These are phyloP conservation scores for Rhodotorula sp. DNA, from an alignment of 1,284 basidiomycete genomes.

Conservation along the genomic window DNA sequence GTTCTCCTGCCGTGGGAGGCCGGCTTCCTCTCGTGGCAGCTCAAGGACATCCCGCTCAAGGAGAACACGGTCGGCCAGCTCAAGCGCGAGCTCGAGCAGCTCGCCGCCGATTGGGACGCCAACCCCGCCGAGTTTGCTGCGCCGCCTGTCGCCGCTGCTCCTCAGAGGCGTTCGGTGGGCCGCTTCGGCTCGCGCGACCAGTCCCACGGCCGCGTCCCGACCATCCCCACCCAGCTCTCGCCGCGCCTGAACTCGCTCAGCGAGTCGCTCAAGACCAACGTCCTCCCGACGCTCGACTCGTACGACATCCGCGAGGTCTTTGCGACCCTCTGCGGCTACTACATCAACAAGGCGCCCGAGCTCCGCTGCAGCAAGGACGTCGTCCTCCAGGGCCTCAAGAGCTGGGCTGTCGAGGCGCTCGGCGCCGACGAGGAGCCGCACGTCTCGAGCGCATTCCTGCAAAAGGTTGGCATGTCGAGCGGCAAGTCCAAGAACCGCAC, in stretches of 20 bases:
- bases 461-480: slow-evolving; percentile 49
- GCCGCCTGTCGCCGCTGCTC: neutral
- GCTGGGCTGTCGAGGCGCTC: slow-evolving; percentile 62
- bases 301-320: slow-evolving; percentile 65
- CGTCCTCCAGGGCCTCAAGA: slow-evolving; percentile 63
- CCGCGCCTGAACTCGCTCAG: slow-evolving; percentile 48
- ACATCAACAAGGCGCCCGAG: slow-evolving; percentile 58
- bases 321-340: slow-evolving; percentile 72
- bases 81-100: slow-evolving; percentile 54
- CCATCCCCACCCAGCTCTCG: slow-evolving; percentile 29
- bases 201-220: neutral
- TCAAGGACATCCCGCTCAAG: slow-evolving; percentile 71
- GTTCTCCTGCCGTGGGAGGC: slow-evolving; percentile 80
- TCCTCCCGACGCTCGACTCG: slow-evolving; percentile 55
- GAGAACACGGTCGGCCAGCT: slow-evolving; percentile 59
- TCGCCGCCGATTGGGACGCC: slow-evolving; percentile 58
- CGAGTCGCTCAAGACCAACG: slow-evolving; percentile 48
- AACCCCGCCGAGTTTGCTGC: slow-evolving; percentile 48
- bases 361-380: slow-evolving; percentile 55
- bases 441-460: slow-evolving; percentile 56
- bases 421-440: slow-evolving; percentile 58
- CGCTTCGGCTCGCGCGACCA: neutral
- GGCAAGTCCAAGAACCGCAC: slow-evolving; percentile 26
- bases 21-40: slow-evolving; percentile 64
- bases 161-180: slow-evolving; percentile 8